Evolutionary conservation across 495 filamentous ascomycete species (phyloP), one percentile per base, ranked within the genome.

Genomic region (Venustampulla echinocandica): DNA sequence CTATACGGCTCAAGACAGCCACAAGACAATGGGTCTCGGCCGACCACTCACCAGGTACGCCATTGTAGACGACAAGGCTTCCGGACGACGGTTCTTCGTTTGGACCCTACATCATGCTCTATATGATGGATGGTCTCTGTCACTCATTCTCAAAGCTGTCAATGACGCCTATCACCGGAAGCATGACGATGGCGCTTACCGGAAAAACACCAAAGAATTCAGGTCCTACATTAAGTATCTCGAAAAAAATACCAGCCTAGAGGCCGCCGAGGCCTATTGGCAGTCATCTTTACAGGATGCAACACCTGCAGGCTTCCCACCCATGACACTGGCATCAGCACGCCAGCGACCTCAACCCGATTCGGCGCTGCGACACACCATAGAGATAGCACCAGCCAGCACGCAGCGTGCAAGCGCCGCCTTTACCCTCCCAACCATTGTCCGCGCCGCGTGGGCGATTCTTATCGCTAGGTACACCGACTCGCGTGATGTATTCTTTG

Each of bases 71-170:
- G n/a, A n/a, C n/a, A n/a, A n/a, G n/a, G n/a, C n/a, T n/a, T n/a
- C n/a, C n/a, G n/a, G n/a, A n/a, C n/a, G n/a, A n/a, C n/a, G n/a
- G n/a, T n/a, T n/a, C n/a, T n/a, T n/a, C n/a, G n/a, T n/a, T n/a
- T n/a, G n/a, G n/a, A n/a, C n/a, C n/a, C n/a, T 93, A 21, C 82
- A 90, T 50, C 87, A 93, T 62, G 76, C 82, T 0, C 58, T 90
- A 0, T 92, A 92, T 53, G 87, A 93, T 56, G 87, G 85, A 4
- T 93, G 87, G 87, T 85, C 83, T 4, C 71, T 85, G 56, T 85
- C 90, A 43, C 61, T 87, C 23, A 59, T 92, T 0, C 55, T 87
- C 17, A 63, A 68, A 2, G 84, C 90, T 55, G 66, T 93, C 1
- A 58, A 68, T 24, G 51, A 5, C 53, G 77, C 3, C 57, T 69